A percentile compares a stretch with the other conserved stretches of the same genome.
These are phyloP conservation scores for Datisca glomerata DNA, from an alignment of 306 rosid genomes.

Conservation along the genomic window DNA sequence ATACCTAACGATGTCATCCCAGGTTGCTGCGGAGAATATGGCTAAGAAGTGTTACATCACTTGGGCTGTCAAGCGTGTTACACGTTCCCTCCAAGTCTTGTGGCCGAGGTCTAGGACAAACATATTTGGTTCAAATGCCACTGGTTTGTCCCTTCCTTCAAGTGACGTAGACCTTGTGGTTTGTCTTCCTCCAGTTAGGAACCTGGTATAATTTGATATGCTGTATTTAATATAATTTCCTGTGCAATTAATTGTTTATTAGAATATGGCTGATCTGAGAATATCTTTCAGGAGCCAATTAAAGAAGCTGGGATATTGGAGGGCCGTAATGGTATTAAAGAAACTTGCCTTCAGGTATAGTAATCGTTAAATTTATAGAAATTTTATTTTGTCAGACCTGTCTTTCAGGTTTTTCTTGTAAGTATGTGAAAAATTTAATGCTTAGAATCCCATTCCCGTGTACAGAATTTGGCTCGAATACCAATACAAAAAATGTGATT, in stretches of 20 bases:
- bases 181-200: constrained; percentile 92
- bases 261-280: too few relatives aligned
- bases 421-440: too few relatives aligned
- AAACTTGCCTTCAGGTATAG: constrained; percentile 96
- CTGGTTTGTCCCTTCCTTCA: constrained; percentile 89
- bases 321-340: constrained; percentile 97
- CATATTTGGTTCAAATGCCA: constrained; percentile 84
- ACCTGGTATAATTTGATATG: constrained; percentile 43
- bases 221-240: too few relatives aligned
- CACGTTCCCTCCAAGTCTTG: constrained; percentile 81
- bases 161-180: constrained; percentile 99
- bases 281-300: constrained; percentile 67
- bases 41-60: constrained; percentile 77
- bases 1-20: constrained; percentile 16
- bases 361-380: too few relatives aligned
- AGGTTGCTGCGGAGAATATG: constrained; percentile 82
- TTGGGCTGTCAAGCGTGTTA: constrained; percentile 95
- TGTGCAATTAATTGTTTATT: too few relatives aligned
- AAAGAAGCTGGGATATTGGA: constrained; percentile 98
- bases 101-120: constrained; percentile 97
- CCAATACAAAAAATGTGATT: too few relatives aligned
- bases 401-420: too few relatives aligned
- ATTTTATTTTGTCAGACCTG: too few relatives aligned
- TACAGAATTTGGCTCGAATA: too few relatives aligned
- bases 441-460: too few relatives aligned